Evolutionary conservation across 371 early-diverging fungal genomes (phyloP).

Genomic region (Rhizopus sp.): DNA sequence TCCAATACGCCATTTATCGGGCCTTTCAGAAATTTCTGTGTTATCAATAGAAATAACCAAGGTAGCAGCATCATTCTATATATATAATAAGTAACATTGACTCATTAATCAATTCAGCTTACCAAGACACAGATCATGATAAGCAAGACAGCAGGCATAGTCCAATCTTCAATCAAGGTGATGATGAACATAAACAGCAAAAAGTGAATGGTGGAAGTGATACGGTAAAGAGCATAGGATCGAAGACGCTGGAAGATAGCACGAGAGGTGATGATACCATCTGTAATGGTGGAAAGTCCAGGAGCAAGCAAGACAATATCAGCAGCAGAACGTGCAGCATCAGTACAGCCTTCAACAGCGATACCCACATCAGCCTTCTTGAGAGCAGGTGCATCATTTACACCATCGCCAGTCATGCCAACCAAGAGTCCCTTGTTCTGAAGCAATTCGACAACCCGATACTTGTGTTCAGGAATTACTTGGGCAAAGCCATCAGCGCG

Average conservation of each 20-base stretch:
- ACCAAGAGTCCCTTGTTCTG: constrained; percentile 73
- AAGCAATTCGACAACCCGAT: constrained; percentile 87
- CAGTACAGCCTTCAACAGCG: constrained; percentile 88
- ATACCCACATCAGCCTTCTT: constrained; percentile 90
- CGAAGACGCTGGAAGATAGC: constrained; percentile 94
- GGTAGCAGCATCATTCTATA: constrained; percentile 86
- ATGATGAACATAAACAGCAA: constrained; percentile 91
- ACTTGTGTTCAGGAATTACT: constrained; percentile 97
- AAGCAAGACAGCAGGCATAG: constrained; percentile 79
- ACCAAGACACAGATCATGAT: constrained; percentile 84
- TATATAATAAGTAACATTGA: constrained; percentile 2
- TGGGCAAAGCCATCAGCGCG: constrained; percentile 96
- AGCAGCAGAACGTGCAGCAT: constrained; percentile 93
- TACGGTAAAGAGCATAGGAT: constrained; percentile 91
- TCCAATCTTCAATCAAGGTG: constrained; percentile 77
- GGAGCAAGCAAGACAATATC: constrained; percentile 92
- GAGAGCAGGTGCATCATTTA: constrained; percentile 82
- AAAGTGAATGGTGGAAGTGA: constrained; percentile 92
- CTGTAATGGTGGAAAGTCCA: constrained; percentile 87
- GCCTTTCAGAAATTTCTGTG: constrained; percentile 80
- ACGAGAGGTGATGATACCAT: constrained; percentile 82
- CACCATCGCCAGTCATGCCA: constrained; percentile 75
- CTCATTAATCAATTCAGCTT: constrained; percentile 2
- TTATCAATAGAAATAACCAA: constrained; percentile 92
- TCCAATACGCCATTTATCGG: constrained; percentile 93